Evolutionary conservation across 176 grass and related monocot species (phyloP).

Genomic region (Saccharum spontaneum): DNA sequence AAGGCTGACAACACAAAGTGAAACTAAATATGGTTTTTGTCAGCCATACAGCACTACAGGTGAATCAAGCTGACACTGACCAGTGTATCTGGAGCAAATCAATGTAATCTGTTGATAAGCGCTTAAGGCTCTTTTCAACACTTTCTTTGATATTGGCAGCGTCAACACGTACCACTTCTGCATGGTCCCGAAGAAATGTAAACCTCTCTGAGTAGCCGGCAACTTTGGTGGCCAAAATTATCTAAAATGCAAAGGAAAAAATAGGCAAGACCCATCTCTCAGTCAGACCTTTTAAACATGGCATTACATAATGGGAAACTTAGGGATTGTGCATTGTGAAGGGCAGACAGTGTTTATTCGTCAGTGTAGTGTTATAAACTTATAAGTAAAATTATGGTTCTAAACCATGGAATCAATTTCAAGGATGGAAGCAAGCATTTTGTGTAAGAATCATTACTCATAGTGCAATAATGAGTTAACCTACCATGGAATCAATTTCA

Average conservation of each 20-base stretch:
- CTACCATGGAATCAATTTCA: background rate
- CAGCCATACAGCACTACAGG: background rate
- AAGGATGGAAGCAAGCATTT: background rate
- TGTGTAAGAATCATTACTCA: background rate
- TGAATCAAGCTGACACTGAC: slow-evolving; percentile 37
- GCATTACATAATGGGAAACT: background rate
- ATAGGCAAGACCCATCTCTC: background rate
- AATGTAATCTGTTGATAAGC: slow-evolving; percentile 88
- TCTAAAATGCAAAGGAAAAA: slow-evolving; percentile 37
- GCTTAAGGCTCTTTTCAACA: slow-evolving; percentile 87
- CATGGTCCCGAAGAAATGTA: slow-evolving; percentile 63
- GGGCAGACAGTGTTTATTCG: background rate
- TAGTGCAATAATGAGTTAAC: too few species aligned
- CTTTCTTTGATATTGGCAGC: slow-evolving; percentile 79
- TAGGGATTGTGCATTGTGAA: background rate
- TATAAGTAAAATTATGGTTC: background rate
- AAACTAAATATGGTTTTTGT: background rate
- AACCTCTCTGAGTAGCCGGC: slow-evolving; percentile 67
- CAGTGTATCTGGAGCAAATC: slow-evolving; percentile 98
- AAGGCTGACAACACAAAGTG: slow-evolving; percentile 10
- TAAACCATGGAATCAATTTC: background rate
- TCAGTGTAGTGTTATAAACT: slow-evolving; percentile 2
- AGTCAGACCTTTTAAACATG: slow-evolving; percentile 10
- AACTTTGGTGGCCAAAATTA: slow-evolving; percentile 92
- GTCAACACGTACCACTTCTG: slow-evolving; percentile 61